These are phyloP conservation scores for Whalleya microplaca DNA, from an alignment of 2,329 filamentous ascomycete species.

Conservation along the genomic window DNA sequence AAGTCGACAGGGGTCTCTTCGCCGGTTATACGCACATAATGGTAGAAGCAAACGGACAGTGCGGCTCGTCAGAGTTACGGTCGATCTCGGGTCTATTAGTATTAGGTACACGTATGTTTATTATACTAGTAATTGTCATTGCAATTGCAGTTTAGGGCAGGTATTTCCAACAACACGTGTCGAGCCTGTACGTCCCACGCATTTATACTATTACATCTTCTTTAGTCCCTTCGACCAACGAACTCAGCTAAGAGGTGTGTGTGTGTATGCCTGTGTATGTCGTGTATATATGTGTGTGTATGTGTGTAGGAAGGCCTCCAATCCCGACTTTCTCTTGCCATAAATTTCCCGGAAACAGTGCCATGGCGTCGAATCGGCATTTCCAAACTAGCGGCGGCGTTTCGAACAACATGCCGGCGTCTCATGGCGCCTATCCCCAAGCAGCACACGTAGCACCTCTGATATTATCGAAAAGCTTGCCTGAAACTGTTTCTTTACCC, in stretches of 20 bases:
- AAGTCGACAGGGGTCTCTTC: slow-evolving; percentile 26
- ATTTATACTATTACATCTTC: background rate
- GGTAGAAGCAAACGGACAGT: slow-evolving; percentile 26
- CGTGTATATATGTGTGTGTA: no score
- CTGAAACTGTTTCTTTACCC: slow-evolving; percentile 21
- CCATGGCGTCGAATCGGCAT: background rate
- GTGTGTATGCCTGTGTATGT: background rate
- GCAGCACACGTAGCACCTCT: background rate
- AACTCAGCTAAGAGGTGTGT: background rate
- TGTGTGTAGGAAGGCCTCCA: no score
- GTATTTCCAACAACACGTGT: slow-evolving; percentile 7
- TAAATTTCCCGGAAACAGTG: background rate
- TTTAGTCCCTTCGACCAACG: background rate
- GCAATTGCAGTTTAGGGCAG: background rate
- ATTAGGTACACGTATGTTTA: background rate
- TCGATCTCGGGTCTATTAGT: background rate
- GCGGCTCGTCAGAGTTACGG: slow-evolving; percentile 3
- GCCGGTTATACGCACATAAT: slow-evolving; percentile 17
- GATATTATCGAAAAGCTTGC: slow-evolving; percentile 1
- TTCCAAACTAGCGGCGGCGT: background rate
- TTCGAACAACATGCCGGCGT: background rate
- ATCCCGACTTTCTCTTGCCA: background rate
- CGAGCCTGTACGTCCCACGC: background rate
- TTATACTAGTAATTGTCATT: background rate
- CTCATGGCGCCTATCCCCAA: slow-evolving; percentile 3